phyloP scores from a whole-genome alignment of 345 rosid species.

The Brassica napus region DNA sequence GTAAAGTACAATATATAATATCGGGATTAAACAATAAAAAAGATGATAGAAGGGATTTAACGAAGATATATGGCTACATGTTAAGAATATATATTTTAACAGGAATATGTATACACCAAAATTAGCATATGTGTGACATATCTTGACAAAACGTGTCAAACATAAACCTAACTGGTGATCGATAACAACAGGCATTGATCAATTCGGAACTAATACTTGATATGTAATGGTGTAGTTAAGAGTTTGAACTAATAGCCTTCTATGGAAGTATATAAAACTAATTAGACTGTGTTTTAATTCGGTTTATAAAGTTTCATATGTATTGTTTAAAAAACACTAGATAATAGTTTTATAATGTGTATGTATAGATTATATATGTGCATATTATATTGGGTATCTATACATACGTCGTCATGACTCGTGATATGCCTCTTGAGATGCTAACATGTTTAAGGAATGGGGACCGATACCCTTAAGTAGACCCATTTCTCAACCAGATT shows the following conservation, averaged over 20 bases:
- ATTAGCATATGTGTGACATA: not conserved
- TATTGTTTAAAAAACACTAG: not conserved
- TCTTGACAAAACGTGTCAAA: not conserved
- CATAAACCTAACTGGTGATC: not conserved
- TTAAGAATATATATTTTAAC: not conserved
- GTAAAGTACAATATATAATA: not conserved
- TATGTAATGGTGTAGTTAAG: not conserved
- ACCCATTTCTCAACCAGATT: conserved; percentile 13
- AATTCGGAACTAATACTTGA: not conserved
- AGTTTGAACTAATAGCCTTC: not conserved
- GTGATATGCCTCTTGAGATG: conserved; percentile 35
- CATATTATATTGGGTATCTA: not conserved
- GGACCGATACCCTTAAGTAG: conserved; percentile 29
- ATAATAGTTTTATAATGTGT: not conserved
- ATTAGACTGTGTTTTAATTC: not conserved
- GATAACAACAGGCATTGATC: not conserved
- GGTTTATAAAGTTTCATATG: not conserved
- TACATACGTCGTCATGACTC: conserved; percentile 10
- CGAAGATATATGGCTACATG: not conserved
- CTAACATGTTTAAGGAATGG: conserved; percentile 41
- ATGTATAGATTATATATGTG: not conserved
- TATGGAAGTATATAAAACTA: not conserved
- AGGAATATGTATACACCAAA: not conserved
- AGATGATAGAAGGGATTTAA: not conserved
- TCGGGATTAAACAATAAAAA: not conserved